Evolutionary conservation across 2,329 filamentous ascomycete species (phyloP).

Genomic region (Purpureocillium takamizusanense): DNA sequence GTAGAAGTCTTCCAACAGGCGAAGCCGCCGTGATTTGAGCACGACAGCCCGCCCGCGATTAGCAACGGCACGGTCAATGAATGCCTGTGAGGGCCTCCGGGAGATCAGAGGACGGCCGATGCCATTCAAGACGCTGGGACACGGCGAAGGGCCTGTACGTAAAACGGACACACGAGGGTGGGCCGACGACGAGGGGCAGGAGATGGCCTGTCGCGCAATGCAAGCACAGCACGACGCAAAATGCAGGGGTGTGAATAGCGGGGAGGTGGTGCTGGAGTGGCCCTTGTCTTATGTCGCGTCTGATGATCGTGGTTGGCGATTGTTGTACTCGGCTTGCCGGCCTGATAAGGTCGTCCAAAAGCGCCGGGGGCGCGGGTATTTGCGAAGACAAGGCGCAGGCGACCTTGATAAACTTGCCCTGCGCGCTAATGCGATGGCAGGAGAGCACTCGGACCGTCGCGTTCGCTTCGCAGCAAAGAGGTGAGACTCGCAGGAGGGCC

Average conservation of each 20-base stretch:
- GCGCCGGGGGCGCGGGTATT: no score
- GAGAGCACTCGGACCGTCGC: no score
- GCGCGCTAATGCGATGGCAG: no score
- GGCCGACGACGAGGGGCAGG: slow-evolving; percentile 15
- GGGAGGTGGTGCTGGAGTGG: neutral
- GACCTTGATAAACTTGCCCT: no score
- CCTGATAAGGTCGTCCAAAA: no score
- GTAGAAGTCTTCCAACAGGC: slow-evolving; percentile 13
- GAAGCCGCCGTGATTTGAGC: slow-evolving; percentile 15
- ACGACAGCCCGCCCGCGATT: slow-evolving; percentile 11
- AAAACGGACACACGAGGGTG: slow-evolving; percentile 23
- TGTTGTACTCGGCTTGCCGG: no score
- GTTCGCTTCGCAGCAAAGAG: no score
- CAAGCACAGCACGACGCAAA: slow-evolving; percentile 10
- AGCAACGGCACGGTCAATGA: slow-evolving; percentile 4
- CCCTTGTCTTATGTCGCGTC: no score
- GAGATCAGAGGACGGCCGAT: slow-evolving; percentile 1
- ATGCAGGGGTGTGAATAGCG: slow-evolving; percentile 4
- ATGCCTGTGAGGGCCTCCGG: slow-evolving; percentile 5
- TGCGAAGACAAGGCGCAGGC: no score
- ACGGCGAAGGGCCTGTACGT: slow-evolving; percentile 20
- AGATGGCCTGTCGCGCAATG: slow-evolving; percentile 17
- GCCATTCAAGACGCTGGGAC: neutral
- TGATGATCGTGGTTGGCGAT: no score
- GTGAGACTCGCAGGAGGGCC: no score